These are phyloP conservation scores for Coprinopsis sp. DNA, from an alignment of 768 basidiomycete genomes.

Conservation along the genomic window DNA sequence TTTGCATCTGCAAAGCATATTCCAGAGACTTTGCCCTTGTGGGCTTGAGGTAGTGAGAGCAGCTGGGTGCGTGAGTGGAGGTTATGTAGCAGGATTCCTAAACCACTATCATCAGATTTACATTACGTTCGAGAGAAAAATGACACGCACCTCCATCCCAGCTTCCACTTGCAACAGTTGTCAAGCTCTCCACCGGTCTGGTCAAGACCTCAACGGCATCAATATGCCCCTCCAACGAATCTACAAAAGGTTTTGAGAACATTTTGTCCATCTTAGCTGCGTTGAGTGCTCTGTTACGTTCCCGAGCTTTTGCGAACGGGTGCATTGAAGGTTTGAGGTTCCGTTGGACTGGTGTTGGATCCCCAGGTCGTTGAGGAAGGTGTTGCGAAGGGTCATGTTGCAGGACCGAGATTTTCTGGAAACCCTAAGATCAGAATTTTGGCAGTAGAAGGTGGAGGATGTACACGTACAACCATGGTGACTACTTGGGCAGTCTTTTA, in stretches of 20 bases:
- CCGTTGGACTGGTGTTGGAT: constrained; percentile 82
- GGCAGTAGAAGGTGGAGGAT: too few relatives aligned
- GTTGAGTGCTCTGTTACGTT: constrained; percentile 90
- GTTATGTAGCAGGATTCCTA: constrained; percentile 86
- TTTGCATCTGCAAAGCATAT: constrained; percentile 59
- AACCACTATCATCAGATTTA: not conserved
- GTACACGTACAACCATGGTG: constrained; percentile 26
- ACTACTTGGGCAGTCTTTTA: too few relatives aligned
- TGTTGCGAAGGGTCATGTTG: constrained; percentile 78
- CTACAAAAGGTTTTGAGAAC: constrained; percentile 97
- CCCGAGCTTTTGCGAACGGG: constrained; percentile 88
- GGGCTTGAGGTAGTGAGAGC: constrained; percentile 60
- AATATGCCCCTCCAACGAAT: constrained; percentile 83
- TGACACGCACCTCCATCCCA: constrained; percentile 86
- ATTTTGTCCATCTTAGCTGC: constrained; percentile 96
- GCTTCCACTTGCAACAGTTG: constrained; percentile 82
- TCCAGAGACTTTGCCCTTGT: constrained; percentile 83
- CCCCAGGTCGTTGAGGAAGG: constrained; percentile 70
- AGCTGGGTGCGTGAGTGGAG: constrained; percentile 54
- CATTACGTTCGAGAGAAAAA: not conserved
- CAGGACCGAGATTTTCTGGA: constrained; percentile 79
- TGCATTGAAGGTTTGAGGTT: constrained; percentile 96
- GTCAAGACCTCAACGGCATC: constrained; percentile 89
- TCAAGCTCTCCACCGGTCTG: constrained; percentile 67
- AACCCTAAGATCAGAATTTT: too few relatives aligned